Evolutionary conservation across 1,284 basidiomycete species (phyloP).

Genomic region (Pseudozyma flocculosa): DNA sequence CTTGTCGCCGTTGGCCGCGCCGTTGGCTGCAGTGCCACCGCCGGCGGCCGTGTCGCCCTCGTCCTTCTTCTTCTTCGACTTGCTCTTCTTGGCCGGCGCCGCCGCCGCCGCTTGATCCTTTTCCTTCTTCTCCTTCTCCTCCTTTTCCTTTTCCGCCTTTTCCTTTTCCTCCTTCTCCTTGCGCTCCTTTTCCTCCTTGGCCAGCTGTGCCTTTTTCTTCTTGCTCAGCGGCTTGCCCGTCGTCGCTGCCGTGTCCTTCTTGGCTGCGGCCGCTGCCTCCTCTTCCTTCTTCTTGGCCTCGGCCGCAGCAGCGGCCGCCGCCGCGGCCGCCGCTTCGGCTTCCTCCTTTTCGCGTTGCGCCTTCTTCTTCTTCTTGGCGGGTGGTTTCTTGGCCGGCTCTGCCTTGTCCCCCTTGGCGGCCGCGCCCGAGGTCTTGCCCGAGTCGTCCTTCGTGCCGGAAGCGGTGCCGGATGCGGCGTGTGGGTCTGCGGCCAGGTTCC

Average conservation of each 20-base stretch:
- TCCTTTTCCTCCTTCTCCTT: constrained; percentile 30
- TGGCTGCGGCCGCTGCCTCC: constrained; percentile 20
- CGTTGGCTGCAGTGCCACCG: constrained; percentile 13
- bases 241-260: constrained; percentile 39
- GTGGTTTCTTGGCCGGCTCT: constrained; percentile 26
- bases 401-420: constrained; percentile 24
- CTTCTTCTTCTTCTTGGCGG: constrained; percentile 43
- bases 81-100: constrained; percentile 31
- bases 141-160: constrained; percentile 1
- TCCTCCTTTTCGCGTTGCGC: constrained; percentile 37
- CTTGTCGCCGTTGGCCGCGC: constrained; percentile 26
- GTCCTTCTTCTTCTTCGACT: constrained; percentile 39
- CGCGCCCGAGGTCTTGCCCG: constrained; percentile 11
- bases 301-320: constrained; percentile 20
- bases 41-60: constrained; percentile 24
- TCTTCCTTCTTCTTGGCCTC: constrained; percentile 31
- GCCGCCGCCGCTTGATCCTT: no score
- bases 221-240: constrained; percentile 26
- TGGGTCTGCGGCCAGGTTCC: constrained; percentile 33
- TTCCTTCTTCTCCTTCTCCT: constrained; percentile 1
- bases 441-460: constrained; percentile 1
- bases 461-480: constrained; percentile 4
- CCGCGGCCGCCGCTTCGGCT: constrained; percentile 28
- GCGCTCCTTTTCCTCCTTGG: constrained; percentile 34
- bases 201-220: constrained; percentile 45